phyloP scores from a whole-genome alignment of 805 yeast genomes.

The Brettanomyces sp. region DNA sequence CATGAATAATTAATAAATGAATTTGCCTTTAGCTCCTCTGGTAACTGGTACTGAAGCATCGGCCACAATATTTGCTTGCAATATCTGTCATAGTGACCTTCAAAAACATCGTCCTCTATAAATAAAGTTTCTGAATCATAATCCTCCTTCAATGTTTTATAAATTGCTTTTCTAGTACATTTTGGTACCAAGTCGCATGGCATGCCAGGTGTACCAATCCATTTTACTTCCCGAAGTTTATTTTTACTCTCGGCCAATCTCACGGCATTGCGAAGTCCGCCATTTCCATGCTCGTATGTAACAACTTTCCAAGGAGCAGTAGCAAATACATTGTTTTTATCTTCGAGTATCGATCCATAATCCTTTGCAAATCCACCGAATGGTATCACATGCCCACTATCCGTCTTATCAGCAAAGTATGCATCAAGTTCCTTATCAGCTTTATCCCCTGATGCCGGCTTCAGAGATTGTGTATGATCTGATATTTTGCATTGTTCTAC shows the following conservation, averaged over 20 bases:
- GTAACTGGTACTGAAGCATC: constrained; percentile 84
- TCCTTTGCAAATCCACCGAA: constrained; percentile 70
- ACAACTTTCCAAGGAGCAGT: constrained; percentile 68
- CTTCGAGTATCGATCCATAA: constrained; percentile 28
- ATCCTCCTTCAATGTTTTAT: constrained; percentile 33
- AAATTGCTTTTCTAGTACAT: constrained; percentile 44
- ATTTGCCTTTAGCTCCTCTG: constrained; percentile 87
- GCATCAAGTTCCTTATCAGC: constrained; percentile 6
- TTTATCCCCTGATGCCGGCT: constrained; percentile 1
- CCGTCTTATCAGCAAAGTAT: background rate
- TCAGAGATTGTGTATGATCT: background rate
- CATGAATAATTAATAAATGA: constrained; percentile 95
- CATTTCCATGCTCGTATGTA: constrained; percentile 69
- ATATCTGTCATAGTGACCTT: constrained; percentile 84
- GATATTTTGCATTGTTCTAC: background rate
- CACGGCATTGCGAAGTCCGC: constrained; percentile 80
- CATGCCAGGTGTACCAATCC: constrained; percentile 92
- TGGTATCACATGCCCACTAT: constrained; percentile 36
- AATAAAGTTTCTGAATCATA: constrained; percentile 58
- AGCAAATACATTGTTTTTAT: constrained; percentile 38
- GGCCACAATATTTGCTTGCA: constrained; percentile 98
- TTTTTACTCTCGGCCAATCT: constrained; percentile 39
- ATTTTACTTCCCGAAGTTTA: constrained; percentile 26
- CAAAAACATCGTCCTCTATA: constrained; percentile 70
- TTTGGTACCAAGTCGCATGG: constrained; percentile 77